Conservation (phyloP, 1,284 basidiomycete genomes). For the Ustilago xerochloae region DNA sequence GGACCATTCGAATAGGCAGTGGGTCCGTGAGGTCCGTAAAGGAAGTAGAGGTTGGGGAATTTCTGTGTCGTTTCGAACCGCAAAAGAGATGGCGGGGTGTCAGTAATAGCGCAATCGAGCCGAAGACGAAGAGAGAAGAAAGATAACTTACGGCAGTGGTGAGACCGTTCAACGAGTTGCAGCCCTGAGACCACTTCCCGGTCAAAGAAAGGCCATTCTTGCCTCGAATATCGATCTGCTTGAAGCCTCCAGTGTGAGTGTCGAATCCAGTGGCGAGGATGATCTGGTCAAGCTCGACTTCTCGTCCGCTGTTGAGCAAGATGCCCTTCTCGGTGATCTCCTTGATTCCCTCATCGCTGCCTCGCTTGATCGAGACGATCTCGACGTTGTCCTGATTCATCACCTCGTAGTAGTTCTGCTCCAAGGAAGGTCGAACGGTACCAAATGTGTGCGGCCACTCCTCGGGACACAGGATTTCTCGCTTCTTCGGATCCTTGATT, state of each 20-base stretch:
- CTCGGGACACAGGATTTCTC: constrained; percentile 52
- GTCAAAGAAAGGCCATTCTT: constrained; percentile 43
- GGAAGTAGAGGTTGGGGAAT: constrained; percentile 59
- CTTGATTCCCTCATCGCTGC: constrained; percentile 68
- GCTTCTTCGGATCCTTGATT: constrained; percentile 54
- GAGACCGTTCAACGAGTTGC: constrained; percentile 52
- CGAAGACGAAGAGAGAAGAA: no score
- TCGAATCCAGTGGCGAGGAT: constrained; percentile 67
- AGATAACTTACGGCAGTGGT: constrained; percentile 34
- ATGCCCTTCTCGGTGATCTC: constrained; percentile 71
- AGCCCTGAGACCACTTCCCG: constrained; percentile 54
- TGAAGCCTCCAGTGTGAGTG: constrained; percentile 59
- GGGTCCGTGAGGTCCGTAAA: constrained; percentile 55
- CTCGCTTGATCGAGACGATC: constrained; percentile 70
- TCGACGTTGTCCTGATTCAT: constrained; percentile 73
- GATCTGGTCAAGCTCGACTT: constrained; percentile 58
- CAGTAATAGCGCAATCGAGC: neutral
- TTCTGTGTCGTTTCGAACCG: no score
- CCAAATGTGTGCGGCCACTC: constrained; percentile 57
- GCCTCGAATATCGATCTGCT: constrained; percentile 54
- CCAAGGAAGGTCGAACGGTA: constrained; percentile 53
- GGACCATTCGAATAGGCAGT: constrained; percentile 52
- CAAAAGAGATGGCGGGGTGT: neutral
- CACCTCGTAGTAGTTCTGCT: constrained; percentile 65
- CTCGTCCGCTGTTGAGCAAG: constrained; percentile 71